Base-by-base conservation (phyloP, 331 rosid species). In the Malus hybrid region DNA sequence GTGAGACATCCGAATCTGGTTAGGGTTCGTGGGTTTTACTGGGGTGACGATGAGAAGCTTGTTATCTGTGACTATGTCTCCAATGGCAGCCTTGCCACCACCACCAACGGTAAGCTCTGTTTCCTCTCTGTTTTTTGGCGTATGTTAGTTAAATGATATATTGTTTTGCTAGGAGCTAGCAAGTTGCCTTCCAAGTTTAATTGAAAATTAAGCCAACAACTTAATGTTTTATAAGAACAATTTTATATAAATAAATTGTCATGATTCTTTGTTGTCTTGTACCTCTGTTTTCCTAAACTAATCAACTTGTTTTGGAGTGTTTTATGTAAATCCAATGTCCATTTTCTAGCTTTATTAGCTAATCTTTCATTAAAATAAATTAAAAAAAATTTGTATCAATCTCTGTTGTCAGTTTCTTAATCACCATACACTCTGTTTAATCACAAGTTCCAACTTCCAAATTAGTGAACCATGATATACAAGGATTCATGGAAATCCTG, bases 1-100 rank as follows among this genome's bases (percentile, higher is more conserved):
- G 67, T 94, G 52, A 84, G 87, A 10, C 97, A 94, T 63, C 88
- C 82, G 1, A 94, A 94, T 77, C 70, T 94, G 90, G 93, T 94
- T 39, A 80, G 69, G 75, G 64, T 92, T 81, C 89, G 91, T 55
- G 99, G 89, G 10, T 92, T 92, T 48, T 90, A 83, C 66, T 90
- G 97, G 97, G 92, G 91, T 6, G 77, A 82, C 16, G 93, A 90
- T 68, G 99, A 94, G 66, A 94, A 94, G 87, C 97, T 94, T 68
- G 74, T 94, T 0, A 87, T 94, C 64, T 90, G 63, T 72, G 97
- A 90, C n/a, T 92, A 79, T 52, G 80, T 90, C 77, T 71, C 93
- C 65, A 90, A 88, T 81, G 97, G 93, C 68, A 86, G 82, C 83
- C 91, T 94, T 56, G 84, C 96, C 10, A 55, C 72, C 77, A 63